Evolutionary conservation across 2,329 filamentous ascomycete species (phyloP), one percentile per base, ranked within the genome.

Genomic region (Cladorrhinum sp.): DNA sequence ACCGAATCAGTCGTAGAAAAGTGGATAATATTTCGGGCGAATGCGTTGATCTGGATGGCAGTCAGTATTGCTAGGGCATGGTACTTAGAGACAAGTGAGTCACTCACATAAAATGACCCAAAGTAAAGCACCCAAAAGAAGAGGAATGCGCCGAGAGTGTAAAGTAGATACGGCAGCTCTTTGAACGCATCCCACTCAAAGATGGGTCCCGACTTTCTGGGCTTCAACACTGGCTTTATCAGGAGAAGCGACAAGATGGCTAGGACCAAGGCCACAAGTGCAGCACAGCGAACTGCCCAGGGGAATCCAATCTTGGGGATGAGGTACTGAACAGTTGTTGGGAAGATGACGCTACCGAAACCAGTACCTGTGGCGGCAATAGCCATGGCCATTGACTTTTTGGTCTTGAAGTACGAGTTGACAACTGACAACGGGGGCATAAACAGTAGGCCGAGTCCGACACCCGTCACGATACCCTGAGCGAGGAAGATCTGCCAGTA

Each of bases 301-400:
- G 79, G 77, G 67, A 89, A 90, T 0, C 87, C 87, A 16, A 89
- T 73, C 25, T 74, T 75, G 0, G 85, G 85, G 2, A 88, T 77
- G 6, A 89, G 73, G 57, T 85, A 81, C 68, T 81, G 77, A 4
- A 84, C 76, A 2, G 82, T 76, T 1, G 82, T 79, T 0, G 87
- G 86, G 67, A 87, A 89, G 6, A 90, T 75, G 2, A 89, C 74
- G 1, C 86, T 85, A 1, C 87, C 87, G 0, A 81, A 79, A 1
- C 83, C 81, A 12, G 84, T 85, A 1, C 88, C 88, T 0, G 80
- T 81, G 0, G 85, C 82, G 32, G 81, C 79, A 3, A 88, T 75
- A 0, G 84, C 81, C 49, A 90, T 75, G 0, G 86, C 87, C 3
- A 87, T 74, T 0, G 81, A 79, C 10, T 84, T 77, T 51, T 80